These are phyloP conservation scores for Plantago ovata DNA, from an alignment of 257 asterid genomes.

Conservation along the genomic window DNA sequence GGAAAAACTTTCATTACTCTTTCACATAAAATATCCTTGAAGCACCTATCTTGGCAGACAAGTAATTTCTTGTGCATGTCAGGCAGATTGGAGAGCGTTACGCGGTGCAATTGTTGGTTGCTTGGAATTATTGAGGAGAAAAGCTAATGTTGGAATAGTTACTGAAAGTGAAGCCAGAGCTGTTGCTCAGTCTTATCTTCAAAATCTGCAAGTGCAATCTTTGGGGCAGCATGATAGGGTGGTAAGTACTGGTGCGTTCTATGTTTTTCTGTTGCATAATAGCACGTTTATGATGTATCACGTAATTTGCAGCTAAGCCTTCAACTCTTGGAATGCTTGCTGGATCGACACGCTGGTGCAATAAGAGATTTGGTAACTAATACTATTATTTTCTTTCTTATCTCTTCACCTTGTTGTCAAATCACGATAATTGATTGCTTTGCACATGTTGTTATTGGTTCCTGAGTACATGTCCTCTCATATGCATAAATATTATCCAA, in stretches of 20 bases:
- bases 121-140: conserved; percentile 79
- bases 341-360: conserved; percentile 55
- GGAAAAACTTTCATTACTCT: not conserved
- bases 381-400: conserved; percentile 11
- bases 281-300: conserved; percentile 11
- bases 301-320: conserved; percentile 74
- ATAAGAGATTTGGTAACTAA: conserved; percentile 56
- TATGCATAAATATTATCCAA: conserved; percentile 2
- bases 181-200: conserved; percentile 52
- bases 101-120: conserved; percentile 97
- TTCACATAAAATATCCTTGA: not conserved
- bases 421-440: conserved; percentile 7
- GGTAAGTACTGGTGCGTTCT: conserved; percentile 38
- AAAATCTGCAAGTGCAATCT: conserved; percentile 74
- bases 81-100: conserved; percentile 98
- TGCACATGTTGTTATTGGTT: conserved; percentile 1
- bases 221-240: conserved; percentile 85
- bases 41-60: conserved; percentile 4
- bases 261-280: conserved; percentile 17
- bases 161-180: conserved; percentile 60
- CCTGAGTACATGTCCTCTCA: not conserved
- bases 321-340: conserved; percentile 82
- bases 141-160: conserved; percentile 53
- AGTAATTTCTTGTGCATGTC: conserved; percentile 37
- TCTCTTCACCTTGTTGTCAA: conserved; percentile 4